Percentiles rank a stretch among this genome's conserved stretches.
Conservation (phyloP, 495 filamentous ascomycete species). For the Chlorociboria aeruginascens region DNA sequence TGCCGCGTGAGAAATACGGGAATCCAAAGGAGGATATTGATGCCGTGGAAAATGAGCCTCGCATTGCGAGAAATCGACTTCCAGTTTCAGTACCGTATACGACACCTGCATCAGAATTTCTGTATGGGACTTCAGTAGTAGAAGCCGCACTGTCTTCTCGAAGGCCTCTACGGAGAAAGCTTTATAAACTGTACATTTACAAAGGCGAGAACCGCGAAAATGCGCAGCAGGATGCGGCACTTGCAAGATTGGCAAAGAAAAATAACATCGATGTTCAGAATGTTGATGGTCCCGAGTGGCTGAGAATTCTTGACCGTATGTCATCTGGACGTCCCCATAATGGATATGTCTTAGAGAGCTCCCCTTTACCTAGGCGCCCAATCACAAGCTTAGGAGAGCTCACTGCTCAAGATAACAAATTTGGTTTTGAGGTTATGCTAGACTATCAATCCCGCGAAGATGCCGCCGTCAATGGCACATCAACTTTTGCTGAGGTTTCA, state of each 20-base stretch:
- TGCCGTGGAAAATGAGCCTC: no score
- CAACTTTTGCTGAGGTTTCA: slow-evolving; percentile 24
- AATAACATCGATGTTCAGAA: slow-evolving; percentile 41
- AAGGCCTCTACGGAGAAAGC: slow-evolving; percentile 39
- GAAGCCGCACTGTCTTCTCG: slow-evolving; percentile 60
- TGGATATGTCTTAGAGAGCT: slow-evolving; percentile 78
- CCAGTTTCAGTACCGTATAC: slow-evolving; percentile 63
- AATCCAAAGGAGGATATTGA: no score
- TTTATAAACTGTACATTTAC: slow-evolving; percentile 80
- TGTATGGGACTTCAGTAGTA: slow-evolving; percentile 77
- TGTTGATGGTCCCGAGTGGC: slow-evolving; percentile 36
- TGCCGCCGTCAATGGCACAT: slow-evolving; percentile 50
- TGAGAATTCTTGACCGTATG: slow-evolving; percentile 71
- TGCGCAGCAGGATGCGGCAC: slow-evolving; percentile 23
- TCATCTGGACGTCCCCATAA: slow-evolving; percentile 78
- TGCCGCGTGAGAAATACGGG: no score
- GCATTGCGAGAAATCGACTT: neutral
- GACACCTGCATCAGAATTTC: slow-evolving; percentile 78
- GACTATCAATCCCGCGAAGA: slow-evolving; percentile 66
- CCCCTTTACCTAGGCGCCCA: slow-evolving; percentile 65
- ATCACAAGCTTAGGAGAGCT: slow-evolving; percentile 44
- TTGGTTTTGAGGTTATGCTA: slow-evolving; percentile 44
- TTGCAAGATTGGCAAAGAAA: slow-evolving; percentile 48
- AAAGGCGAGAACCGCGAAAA: slow-evolving; percentile 34
- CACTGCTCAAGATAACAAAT: slow-evolving; percentile 21